Conservation (phyloP, 257 asterid species). For the Osmanthus fragrans region DNA sequence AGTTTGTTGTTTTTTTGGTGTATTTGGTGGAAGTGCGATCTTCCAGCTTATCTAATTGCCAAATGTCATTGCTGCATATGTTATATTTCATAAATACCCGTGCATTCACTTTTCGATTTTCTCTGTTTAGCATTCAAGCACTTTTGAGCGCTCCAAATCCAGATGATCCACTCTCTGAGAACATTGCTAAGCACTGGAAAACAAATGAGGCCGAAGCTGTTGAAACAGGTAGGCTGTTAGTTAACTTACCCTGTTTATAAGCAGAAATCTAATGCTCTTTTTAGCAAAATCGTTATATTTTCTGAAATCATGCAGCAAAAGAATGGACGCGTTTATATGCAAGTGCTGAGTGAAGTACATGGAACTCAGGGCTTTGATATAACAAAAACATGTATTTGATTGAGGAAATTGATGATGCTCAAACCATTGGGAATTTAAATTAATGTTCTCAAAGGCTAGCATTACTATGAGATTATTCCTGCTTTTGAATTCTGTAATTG, state of each 20-base stretch:
- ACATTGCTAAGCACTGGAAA: slow-evolving; percentile 99
- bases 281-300: not conserved
- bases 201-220: slow-evolving; percentile 96
- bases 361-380: slow-evolving; percentile 18
- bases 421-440: slow-evolving; percentile 24
- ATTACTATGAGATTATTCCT: slow-evolving; percentile 23
- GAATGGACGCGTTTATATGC: slow-evolving; percentile 98
- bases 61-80: not conserved
- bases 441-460: slow-evolving; percentile 20
- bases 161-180: slow-evolving; percentile 96
- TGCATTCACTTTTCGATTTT: not conserved
- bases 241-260: not conserved
- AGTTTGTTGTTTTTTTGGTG: not conserved
- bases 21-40: not conserved
- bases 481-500: slow-evolving; percentile 15
- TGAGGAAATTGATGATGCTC: slow-evolving; percentile 40
- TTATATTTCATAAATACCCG: not conserved
- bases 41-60: not conserved
- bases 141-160: slow-evolving; percentile 99
- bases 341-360: slow-evolving; percentile 67
- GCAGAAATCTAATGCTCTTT: not conserved
- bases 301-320: slow-evolving; percentile 51
- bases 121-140: slow-evolving; percentile 83
- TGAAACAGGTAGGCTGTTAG: slow-evolving; percentile 67
- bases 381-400: slow-evolving; percentile 40